Conservation (phyloP, 805 yeast species). For the Wickerhamiella galacta region DNA sequence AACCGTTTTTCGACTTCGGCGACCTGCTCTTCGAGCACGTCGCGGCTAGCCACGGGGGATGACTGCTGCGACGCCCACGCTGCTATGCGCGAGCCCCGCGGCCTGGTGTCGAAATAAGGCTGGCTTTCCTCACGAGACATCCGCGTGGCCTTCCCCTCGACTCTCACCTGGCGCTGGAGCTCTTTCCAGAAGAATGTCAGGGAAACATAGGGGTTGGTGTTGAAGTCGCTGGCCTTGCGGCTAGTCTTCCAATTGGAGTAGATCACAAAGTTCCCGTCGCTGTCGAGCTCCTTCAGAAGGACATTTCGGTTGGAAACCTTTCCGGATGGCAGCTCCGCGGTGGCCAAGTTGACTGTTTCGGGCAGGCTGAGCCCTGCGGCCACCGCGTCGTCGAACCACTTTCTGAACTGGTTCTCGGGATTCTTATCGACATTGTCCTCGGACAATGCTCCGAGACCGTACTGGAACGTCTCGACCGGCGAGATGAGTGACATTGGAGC, state of each 20-base stretch:
- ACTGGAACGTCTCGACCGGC: constrained; percentile 13
- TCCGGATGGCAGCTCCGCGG: constrained; percentile 82
- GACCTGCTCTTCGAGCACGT: constrained; percentile 42
- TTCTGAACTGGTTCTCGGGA: constrained; percentile 43
- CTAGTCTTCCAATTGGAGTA: constrained; percentile 87
- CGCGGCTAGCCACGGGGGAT: constrained; percentile 36
- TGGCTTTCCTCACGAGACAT: constrained; percentile 59
- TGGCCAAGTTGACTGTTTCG: constrained; percentile 74
- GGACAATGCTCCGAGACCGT: constrained; percentile 33
- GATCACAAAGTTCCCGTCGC: constrained; percentile 55
- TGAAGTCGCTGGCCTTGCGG: constrained; percentile 59
- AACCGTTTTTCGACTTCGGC: constrained; percentile 37
- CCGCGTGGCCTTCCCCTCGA: constrained; percentile 70
- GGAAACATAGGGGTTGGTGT: constrained; percentile 62
- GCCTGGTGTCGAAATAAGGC: constrained; percentile 71
- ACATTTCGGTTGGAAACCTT: constrained; percentile 73
- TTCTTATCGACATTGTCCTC: constrained; percentile 46
- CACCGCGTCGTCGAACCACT: constrained; percentile 72
- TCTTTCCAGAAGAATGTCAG: constrained; percentile 85
- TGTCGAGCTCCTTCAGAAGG: constrained; percentile 76
- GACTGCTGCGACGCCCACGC: constrained; percentile 96
- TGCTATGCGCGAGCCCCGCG: constrained; percentile 83
- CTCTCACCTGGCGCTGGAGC: constrained; percentile 79
- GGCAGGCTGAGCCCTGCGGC: constrained; percentile 44
- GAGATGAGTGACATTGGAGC: constrained; percentile 11